phyloP scores from a whole-genome alignment of 1,139 yeast genomes.

The Insectozyma bohioensis region DNA sequence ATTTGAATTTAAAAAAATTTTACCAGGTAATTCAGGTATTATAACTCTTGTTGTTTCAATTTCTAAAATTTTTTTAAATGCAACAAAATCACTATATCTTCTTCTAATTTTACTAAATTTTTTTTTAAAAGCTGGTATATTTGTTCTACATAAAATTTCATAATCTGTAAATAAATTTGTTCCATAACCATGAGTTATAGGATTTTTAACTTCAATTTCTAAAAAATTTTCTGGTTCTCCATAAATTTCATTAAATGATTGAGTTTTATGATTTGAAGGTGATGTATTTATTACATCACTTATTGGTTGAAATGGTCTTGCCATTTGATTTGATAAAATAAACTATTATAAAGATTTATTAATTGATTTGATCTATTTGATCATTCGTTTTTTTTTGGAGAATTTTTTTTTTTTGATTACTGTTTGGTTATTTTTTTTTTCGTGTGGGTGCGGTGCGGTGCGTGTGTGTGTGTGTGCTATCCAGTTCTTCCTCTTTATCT shows the following conservation, averaged over 20 bases:
- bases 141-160: slow-evolving; percentile 82
- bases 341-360: neutral
- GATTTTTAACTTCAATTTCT: slow-evolving; percentile 84
- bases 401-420: neutral
- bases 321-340: slow-evolving; percentile 20
- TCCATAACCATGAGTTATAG: slow-evolving; percentile 76
- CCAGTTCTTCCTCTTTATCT: no score
- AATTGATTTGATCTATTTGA: neutral
- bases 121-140: slow-evolving; percentile 81
- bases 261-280: slow-evolving; percentile 46
- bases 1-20: slow-evolving; percentile 62
- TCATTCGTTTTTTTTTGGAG: no score
- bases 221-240: slow-evolving; percentile 94
- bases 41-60: slow-evolving; percentile 74
- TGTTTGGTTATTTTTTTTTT: neutral
- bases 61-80: slow-evolving; percentile 72
- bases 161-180: slow-evolving; percentile 82
- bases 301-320: slow-evolving; percentile 48
- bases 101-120: slow-evolving; percentile 72
- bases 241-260: slow-evolving; percentile 78
- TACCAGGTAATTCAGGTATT: slow-evolving; percentile 88
- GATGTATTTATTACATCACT: slow-evolving; percentile 43
- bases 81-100: slow-evolving; percentile 87
- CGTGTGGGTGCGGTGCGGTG: no score
- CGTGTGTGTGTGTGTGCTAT: no score